Evolutionary conservation across 306 rosid species (phyloP).

Genomic region (Geum urbanum): DNA sequence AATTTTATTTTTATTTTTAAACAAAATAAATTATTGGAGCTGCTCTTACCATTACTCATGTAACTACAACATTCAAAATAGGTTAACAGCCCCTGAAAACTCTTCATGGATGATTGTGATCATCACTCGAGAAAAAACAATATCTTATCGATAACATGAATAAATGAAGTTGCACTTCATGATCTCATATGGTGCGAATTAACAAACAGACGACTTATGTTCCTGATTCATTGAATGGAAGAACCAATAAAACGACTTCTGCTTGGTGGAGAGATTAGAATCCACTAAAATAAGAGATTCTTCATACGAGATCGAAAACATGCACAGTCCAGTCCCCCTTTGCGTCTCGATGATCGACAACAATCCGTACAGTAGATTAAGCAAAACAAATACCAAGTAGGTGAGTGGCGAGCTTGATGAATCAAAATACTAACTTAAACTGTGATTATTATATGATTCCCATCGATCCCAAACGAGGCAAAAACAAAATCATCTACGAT

Average conservation of each 20-base stretch:
- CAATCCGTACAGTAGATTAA: not conserved
- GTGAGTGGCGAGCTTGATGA: conserved; percentile 3
- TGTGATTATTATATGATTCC: not conserved
- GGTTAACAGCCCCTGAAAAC: no score
- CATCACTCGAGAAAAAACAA: no score
- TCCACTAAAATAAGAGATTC: not conserved
- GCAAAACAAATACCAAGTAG: not conserved
- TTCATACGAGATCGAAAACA: not conserved
- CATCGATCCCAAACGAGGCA: not conserved
- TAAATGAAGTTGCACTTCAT: no score
- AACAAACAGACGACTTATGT: no score
- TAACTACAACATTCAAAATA: no score
- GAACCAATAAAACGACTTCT: not conserved
- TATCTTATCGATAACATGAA: no score
- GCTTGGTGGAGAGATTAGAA: not conserved
- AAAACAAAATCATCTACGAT: not conserved
- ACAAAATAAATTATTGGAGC: no score
- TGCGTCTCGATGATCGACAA: not conserved
- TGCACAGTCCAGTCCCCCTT: not conserved
- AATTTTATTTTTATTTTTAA: no score
- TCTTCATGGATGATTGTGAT: no score
- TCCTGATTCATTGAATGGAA: not conserved
- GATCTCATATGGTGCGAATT: no score
- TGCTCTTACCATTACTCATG: no score
- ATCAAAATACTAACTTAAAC: not conserved